Base-by-base conservation (phyloP, 1,139 yeast genomes). In the Magnusiomyces suaveolens region DNA sequence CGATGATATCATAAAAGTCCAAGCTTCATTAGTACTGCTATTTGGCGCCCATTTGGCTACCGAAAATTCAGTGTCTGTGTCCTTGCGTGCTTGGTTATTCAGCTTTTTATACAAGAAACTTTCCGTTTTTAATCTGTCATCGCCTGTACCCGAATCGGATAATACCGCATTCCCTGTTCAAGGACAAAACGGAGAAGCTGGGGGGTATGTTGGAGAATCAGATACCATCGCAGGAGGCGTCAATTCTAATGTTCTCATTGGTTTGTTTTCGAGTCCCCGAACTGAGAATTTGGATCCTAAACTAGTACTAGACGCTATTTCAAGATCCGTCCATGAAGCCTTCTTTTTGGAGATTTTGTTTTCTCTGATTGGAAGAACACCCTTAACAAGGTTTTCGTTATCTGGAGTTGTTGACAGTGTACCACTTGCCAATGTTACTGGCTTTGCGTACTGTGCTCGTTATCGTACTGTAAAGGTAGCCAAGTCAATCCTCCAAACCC, bases 71-170 rank as follows among this genome's bases (percentile, higher is more conserved):
- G 47, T 54, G 4, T 56, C 58, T 6, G 44, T 50, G 6, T 36
- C 50, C n/a, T 50, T 56, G 21, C 55, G 58, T 8, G 50, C 51
- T 1, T 56, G 58, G 58, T 46, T 51, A 36, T 56, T 56, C 46
- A 52, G 53, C 21, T 12, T 54, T 32, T 44, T 56, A 29, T 43
- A 49, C 26, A 25, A 44, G 2, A 50, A 51, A 18, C 41, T 56
- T 14, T 41, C 53, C 6, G 53, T 39, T 3, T 50, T 41, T 38
- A 38, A 48, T 2, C 33, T 56, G 2, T 50, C 55, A 3, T 46
- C 55, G 6, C 58, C 56, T 2, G 50, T 50, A 18, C 33, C 52
- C 18, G 51, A 48, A 14, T 18, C 18, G 6, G 26, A 25, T 48
- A 25, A 21, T 25, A 8, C n/a, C 20, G 2, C 6, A 2, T 18